Base-by-base conservation (phyloP, 345 rosid species). In the Moricandia arvensis region DNA sequence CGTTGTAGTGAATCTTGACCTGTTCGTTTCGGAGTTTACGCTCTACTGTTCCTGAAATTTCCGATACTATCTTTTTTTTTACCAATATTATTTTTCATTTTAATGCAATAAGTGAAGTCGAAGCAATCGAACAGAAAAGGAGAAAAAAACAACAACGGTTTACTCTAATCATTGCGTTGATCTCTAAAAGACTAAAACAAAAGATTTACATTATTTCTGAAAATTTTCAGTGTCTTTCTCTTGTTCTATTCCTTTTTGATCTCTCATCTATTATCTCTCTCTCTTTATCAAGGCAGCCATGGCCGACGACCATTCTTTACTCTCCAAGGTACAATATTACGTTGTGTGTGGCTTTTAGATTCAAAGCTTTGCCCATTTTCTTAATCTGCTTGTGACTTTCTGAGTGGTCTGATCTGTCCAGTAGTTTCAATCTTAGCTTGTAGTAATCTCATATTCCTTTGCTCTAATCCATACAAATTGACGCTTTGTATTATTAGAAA, bases 301-400 rank as follows among this genome's bases (percentile, higher is more conserved):
- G 99, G 96, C 88, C 68, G 97, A 87, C 60, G 91, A 90, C 84
- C 84, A 78, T 80, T 82, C 84, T 82, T 82, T 79, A 82, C 85
- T 84, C 87, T 55, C 85, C 59, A 95, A 90, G 97, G 99, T 95
- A 53, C 51, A n/a, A n/a, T n/a, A 43, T 43, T 43, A 4, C 5
- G n/a, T 11, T 1, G 16, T 13, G 16, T 43, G 7, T 43, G 7
- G 16, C 68, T 24, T 63, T 17, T 71, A 71, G 35, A 1, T 55
- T 15, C 10, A 3, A 60, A 34, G 70, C 11, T 65, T 74, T 21
- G 58, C 43, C 29, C 51, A 4, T 33, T 54, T 68, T 13, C 37
- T 55, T 67, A 61, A 9, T 11, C 61, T 13, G 54, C 45, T 60
- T 72, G 49, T 43, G 49, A 13, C 49, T 12, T 12, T 43, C 15